Evolutionary conservation across 305 asterid genomes (phyloP).

Genomic region (Fraxinus albicans): DNA sequence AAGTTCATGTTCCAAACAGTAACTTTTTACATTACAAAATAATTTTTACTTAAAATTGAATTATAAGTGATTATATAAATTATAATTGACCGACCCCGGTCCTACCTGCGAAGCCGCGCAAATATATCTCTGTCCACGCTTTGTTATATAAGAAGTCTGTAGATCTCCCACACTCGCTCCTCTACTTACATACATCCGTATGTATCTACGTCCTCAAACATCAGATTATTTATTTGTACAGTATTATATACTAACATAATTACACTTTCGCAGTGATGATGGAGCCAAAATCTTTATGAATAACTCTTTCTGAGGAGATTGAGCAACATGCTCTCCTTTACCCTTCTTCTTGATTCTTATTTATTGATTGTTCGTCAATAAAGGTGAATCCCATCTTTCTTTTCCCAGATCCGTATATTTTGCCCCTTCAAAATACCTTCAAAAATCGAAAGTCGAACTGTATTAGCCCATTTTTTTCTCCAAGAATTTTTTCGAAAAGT

Average conservation of each 20-base stretch:
- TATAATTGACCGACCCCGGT: no score
- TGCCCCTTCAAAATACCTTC: not conserved
- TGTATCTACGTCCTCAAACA: slow-evolving; percentile 28
- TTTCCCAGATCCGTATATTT: slow-evolving; percentile 31
- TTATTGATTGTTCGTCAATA: not conserved
- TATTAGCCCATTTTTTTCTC: not conserved
- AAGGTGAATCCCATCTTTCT: not conserved
- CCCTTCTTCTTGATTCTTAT: not conserved
- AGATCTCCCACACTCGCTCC: not conserved
- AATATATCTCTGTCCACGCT: no score
- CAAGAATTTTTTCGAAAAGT: not conserved
- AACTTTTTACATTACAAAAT: not conserved
- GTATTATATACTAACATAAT: no score
- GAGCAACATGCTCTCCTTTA: slow-evolving; percentile 47
- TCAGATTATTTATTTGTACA: not conserved
- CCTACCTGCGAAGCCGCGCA: no score
- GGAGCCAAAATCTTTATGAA: slow-evolving; percentile 4
- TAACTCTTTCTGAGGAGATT: slow-evolving; percentile 14
- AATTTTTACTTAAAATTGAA: not conserved
- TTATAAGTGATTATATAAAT: not conserved
- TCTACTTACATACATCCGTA: slow-evolving; percentile 21
- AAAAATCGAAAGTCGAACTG: not conserved
- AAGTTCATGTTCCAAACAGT: no score
- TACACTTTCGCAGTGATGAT: slow-evolving; percentile 1
- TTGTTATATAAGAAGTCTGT: no score